Base-by-base conservation (phyloP, 805 yeast genomes). In the Schizosaccharomyces japonicus region DNA sequence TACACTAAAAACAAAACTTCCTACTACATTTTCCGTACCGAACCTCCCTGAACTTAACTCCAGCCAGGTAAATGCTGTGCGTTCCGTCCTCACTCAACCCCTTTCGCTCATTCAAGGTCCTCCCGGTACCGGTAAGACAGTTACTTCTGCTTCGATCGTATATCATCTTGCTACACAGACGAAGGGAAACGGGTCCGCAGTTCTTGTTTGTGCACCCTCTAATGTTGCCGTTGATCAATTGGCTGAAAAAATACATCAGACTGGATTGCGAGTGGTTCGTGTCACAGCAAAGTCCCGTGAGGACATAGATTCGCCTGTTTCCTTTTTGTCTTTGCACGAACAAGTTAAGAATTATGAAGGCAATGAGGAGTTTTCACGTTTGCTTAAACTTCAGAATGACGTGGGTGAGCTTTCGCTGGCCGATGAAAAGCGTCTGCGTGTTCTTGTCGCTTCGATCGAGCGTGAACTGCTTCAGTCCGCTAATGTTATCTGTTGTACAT, bases 41-140 rank as follows among this genome's bases (percentile, higher is more conserved):
- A 72, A 73, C n/a, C 66, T 79, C 51, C 72, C 82, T 0, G 72
- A 72, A 48, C 66, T 85, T 53, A 85, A 85, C 59, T 67, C 65
- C 5, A 81, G 94, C 1, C 95, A 85, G 60, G 70, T 71, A 2
- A 72, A 71, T 55, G 95, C 95, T 0, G 83, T 85, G 25, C 66
- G 69, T 47, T 61, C 69, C 8, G 93, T 78, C 0, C 60, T 83
- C 50, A 71, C 70, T 55, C 67, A 74, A 53, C 94, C 93, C 1
- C 65, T 84, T 40, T 72, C 90, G 4, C 67, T 83, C 53, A 82
- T 83, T 52, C 95, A 85, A 60, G 95, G 95, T 15, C 95, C 95
- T 7, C 95, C 95, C 3, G 94, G 94, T 52, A 85, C 95, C 0
- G 95, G 95, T 59, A 85, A 85, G 58, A 85, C 95, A 0, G 92